Conservation (phyloP, 2,329 filamentous ascomycete genomes). For the Pseudomassariella vexata region DNA sequence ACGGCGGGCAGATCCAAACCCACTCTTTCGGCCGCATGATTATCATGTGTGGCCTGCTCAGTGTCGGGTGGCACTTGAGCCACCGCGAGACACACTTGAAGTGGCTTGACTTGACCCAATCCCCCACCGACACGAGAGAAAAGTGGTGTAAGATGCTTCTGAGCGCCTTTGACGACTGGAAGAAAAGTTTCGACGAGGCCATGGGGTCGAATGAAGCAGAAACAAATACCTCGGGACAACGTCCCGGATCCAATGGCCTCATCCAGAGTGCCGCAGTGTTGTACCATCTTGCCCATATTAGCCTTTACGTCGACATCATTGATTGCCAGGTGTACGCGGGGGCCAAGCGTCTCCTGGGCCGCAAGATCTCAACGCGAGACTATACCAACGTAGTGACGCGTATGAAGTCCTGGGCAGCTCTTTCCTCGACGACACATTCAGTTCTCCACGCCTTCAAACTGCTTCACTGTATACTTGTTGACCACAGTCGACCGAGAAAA, state of each 20-base stretch:
- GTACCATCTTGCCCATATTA: slow-evolving; percentile 84
- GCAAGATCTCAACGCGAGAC: slow-evolving; percentile 72
- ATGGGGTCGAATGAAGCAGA: slow-evolving; percentile 37
- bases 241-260: slow-evolving; percentile 52
- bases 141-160: slow-evolving; percentile 76
- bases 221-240: slow-evolving; percentile 35
- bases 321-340: slow-evolving; percentile 88
- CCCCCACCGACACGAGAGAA: slow-evolving; percentile 55
- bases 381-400: slow-evolving; percentile 66
- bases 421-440: slow-evolving; percentile 70
- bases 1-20: slow-evolving; percentile 73
- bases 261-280: slow-evolving; percentile 76
- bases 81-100: slow-evolving; percentile 80
- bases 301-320: slow-evolving; percentile 80
- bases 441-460: slow-evolving; percentile 81
- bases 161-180: slow-evolving; percentile 82
- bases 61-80: slow-evolving; percentile 87
- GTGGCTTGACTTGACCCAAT: slow-evolving; percentile 65
- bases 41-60: slow-evolving; percentile 84
- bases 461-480: slow-evolving; percentile 67
- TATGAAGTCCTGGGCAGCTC: slow-evolving; percentile 75
- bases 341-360: slow-evolving; percentile 68
- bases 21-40: slow-evolving; percentile 87
- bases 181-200: slow-evolving; percentile 72
- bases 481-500: slow-evolving; percentile 32